phyloP scores from a whole-genome alignment of 805 yeast species.

The Pichia gijzeniarum region DNA sequence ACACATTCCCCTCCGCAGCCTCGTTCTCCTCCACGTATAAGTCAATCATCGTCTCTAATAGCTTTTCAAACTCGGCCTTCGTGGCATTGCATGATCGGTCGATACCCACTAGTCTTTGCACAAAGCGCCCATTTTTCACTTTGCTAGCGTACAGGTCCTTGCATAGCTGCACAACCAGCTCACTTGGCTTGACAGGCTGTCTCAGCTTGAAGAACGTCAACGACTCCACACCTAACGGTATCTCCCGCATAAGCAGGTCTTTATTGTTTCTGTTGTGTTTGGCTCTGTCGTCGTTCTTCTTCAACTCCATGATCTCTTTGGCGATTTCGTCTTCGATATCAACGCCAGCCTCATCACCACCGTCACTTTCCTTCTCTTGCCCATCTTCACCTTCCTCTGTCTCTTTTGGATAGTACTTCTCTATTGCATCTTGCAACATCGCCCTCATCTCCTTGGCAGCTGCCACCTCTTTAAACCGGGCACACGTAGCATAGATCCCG shows the following conservation, averaged over 20 bases:
- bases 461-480: conserved; percentile 68
- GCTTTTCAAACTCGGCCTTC: conserved; percentile 55
- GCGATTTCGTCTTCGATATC: conserved; percentile 73
- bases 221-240: conserved; percentile 73
- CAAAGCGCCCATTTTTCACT: conserved; percentile 57
- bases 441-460: conserved; percentile 68
- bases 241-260: conserved; percentile 47
- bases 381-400: no score
- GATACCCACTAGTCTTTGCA: conserved; percentile 78
- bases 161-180: conserved; percentile 60
- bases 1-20: not conserved
- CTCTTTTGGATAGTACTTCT: conserved; percentile 42
- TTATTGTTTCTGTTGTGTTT: conserved; percentile 31
- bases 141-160: conserved; percentile 45
- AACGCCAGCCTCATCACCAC: conserved; percentile 32
- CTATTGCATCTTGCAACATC: conserved; percentile 49
- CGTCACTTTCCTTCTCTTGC: no score
- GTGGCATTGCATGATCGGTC: conserved; percentile 68
- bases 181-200: conserved; percentile 72
- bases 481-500: conserved; percentile 88
- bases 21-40: conserved; percentile 15
- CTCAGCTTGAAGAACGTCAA: conserved; percentile 78
- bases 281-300: conserved; percentile 24
- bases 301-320: conserved; percentile 61
- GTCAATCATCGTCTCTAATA: conserved; percentile 26